These are phyloP conservation scores for Globisporangium acanthophoron DNA, from an alignment of 352 stramenopile genomes.

Conservation along the genomic window DNA sequence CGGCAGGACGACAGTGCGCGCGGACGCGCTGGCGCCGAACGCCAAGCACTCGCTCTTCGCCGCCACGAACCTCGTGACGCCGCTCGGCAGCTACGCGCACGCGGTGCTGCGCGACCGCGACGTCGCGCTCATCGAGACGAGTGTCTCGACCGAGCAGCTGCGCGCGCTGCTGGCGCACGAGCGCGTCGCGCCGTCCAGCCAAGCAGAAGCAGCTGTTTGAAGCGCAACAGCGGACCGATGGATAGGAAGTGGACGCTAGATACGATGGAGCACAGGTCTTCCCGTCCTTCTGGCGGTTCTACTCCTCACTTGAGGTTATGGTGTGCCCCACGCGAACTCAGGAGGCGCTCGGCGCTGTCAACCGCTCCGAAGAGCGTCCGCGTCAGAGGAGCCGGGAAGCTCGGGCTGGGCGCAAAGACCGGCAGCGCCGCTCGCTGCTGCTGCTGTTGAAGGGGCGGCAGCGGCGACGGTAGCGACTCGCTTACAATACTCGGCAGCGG, in stretches of 20 bases:
- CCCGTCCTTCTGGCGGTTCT: too few species aligned
- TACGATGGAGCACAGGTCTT: too few species aligned
- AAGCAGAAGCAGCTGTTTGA: not conserved
- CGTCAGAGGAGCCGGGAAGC: not conserved
- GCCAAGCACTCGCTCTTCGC: constrained; percentile 65
- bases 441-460: constrained; percentile 6
- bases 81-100: constrained; percentile 56
- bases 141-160: constrained; percentile 26
- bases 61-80: constrained; percentile 45
- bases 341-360: too few species aligned
- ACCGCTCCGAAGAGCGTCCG: not conserved
- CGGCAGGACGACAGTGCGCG: constrained; percentile 40
- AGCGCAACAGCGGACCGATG: too few species aligned
- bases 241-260: too few species aligned
- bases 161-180: constrained; percentile 14
- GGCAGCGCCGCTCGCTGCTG: constrained; percentile 4
- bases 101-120: constrained; percentile 55
- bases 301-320: too few species aligned
- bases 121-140: constrained; percentile 38
- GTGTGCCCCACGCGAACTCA: too few species aligned
- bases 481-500: constrained; percentile 2
- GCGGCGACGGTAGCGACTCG: constrained; percentile 6
- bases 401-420: not conserved
- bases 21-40: constrained; percentile 37
- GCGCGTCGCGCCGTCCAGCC: not conserved